Conservation (phyloP, 2,329 filamentous ascomycete genomes). For the Xylaria hypoxylon region DNA sequence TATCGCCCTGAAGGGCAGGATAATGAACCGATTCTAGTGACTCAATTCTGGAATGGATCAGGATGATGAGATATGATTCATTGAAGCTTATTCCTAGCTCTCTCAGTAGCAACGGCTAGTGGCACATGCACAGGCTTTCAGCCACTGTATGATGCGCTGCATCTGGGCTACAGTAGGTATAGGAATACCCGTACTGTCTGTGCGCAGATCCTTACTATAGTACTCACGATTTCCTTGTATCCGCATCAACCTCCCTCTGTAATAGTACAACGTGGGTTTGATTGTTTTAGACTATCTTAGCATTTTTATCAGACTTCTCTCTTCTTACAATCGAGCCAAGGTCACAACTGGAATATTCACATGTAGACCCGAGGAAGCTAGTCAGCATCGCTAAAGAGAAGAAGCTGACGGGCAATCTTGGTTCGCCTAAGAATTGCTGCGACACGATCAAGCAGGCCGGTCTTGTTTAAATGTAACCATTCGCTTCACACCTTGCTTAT, state of each 20-base stretch:
- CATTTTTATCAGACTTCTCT: not conserved
- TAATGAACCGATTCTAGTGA: constrained; percentile 8
- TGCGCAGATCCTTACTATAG: not conserved
- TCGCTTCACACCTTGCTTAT: constrained; percentile 14
- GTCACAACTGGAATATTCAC: not conserved
- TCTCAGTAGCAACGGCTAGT: constrained; percentile 11
- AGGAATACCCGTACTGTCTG: not conserved
- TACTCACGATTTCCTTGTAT: too few species aligned
- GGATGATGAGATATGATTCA: constrained; percentile 41
- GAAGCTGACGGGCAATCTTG: not conserved
- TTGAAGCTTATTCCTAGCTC: constrained; percentile 35
- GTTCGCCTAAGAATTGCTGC: not conserved
- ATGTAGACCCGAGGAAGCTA: not conserved
- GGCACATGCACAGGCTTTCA: constrained; percentile 2
- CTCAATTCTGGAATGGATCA: constrained; percentile 26
- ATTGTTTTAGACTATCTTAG: not conserved
- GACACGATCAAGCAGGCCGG: not conserved
- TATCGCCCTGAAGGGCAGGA: not conserved
- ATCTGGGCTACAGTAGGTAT: too few species aligned
- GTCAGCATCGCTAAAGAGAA: not conserved
- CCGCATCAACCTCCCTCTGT: not conserved
- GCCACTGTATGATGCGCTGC: too few species aligned
- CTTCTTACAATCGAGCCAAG: not conserved
- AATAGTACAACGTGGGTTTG: not conserved
- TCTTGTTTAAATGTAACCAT: constrained; percentile 4